Evolutionary conservation across 2,329 filamentous ascomycete genomes (phyloP).

Genomic region (Cytospora paraplurivora): DNA sequence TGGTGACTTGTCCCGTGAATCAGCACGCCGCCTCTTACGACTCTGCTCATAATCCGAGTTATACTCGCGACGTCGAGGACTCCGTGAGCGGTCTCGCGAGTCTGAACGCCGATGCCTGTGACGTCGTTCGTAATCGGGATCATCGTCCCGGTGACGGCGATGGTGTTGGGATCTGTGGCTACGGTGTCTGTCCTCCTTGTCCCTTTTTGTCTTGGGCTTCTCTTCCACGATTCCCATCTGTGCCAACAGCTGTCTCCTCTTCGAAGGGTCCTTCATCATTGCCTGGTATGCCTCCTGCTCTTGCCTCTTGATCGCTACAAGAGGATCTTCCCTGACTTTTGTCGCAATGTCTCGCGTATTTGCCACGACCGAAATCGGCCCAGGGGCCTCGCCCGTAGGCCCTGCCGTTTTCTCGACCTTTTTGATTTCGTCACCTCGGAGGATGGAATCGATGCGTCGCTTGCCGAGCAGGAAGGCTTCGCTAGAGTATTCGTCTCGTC

Average conservation of each 20-base stretch:
- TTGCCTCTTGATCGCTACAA: constrained; percentile 90
- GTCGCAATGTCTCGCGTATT: constrained; percentile 76
- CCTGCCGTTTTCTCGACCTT: constrained; percentile 75
- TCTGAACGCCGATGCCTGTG: constrained; percentile 48
- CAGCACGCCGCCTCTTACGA: constrained; percentile 47
- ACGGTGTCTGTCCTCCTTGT: constrained; percentile 49
- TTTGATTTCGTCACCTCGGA: constrained; percentile 80
- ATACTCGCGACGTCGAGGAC: constrained; percentile 42
- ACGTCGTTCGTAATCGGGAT: constrained; percentile 44
- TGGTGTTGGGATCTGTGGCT: constrained; percentile 47
- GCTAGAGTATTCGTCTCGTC: constrained; percentile 82
- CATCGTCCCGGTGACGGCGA: constrained; percentile 48
- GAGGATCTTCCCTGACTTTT: constrained; percentile 88
- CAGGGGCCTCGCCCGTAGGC: constrained; percentile 56
- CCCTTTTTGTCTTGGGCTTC: constrained; percentile 40
- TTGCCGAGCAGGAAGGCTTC: constrained; percentile 94
- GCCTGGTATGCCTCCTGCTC: constrained; percentile 80
- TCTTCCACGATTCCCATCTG: constrained; percentile 60
- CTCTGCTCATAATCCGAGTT: constrained; percentile 45
- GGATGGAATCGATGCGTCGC: constrained; percentile 78
- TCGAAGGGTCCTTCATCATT: constrained; percentile 77
- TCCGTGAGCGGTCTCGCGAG: constrained; percentile 48
- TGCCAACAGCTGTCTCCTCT: constrained; percentile 66
- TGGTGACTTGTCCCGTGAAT: constrained; percentile 46
- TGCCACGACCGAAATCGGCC: constrained; percentile 67